A percentile compares a stretch with the other conserved stretches of the same genome.
Evolutionary conservation across 208 protist species (phyloP).

Genomic region (Leishmania major): DNA sequence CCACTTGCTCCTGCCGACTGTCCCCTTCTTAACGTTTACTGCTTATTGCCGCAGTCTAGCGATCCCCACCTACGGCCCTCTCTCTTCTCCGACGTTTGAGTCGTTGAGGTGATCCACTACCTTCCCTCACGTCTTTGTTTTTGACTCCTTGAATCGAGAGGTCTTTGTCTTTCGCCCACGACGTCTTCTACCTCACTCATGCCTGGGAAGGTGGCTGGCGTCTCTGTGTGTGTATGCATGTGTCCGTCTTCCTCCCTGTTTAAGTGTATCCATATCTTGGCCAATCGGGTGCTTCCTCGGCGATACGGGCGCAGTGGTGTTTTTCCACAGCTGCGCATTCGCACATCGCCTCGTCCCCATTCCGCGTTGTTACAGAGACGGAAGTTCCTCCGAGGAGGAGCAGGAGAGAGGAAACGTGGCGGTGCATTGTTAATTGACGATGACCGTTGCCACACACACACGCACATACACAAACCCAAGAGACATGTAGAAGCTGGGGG

Average conservation of each 20-base stretch:
- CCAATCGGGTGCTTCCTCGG: background rate
- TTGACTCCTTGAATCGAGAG: background rate
- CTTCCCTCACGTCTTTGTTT: no score
- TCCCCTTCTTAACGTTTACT: no score
- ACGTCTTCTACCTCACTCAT: background rate
- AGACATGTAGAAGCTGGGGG: background rate
- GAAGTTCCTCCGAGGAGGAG: background rate
- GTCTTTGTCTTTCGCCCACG: background rate
- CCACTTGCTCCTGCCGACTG: background rate
- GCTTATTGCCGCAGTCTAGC: background rate
- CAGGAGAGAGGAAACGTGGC: background rate
- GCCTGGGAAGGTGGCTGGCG: no score
- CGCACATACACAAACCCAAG: background rate
- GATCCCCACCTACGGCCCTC: background rate
- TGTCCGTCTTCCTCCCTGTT: constrained; percentile 1
- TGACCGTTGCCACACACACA: background rate
- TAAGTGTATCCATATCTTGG: background rate
- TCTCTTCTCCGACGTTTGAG: background rate
- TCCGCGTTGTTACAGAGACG: background rate
- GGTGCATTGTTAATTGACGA: background rate
- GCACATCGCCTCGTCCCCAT: background rate
- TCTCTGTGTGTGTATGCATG: background rate
- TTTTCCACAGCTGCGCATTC: background rate
- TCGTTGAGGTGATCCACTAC: background rate
- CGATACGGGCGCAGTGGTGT: no score